phyloP scores from a whole-genome alignment of 768 basidiomycete species.

The Suillus paluster region DNA sequence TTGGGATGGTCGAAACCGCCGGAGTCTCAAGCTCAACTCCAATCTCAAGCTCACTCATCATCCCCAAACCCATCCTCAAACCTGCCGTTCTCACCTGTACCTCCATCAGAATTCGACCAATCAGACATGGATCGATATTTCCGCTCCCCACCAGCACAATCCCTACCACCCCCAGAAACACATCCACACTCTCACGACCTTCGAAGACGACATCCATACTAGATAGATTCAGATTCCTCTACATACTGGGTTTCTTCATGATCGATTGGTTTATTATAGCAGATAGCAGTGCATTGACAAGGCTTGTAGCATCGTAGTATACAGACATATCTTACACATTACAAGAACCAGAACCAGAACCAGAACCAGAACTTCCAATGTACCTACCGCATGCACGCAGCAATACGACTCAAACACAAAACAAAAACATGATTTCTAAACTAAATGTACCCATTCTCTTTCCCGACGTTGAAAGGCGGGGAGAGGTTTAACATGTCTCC shows the following conservation, averaged over 20 bases:
- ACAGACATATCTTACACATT: constrained; percentile 3
- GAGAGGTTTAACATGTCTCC: constrained; percentile 34
- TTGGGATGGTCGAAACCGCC: constrained; percentile 45
- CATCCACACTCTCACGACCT: constrained; percentile 25
- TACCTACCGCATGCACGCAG: not conserved
- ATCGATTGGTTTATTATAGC: not conserved
- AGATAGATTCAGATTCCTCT: too few relatives aligned
- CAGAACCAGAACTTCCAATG: not conserved
- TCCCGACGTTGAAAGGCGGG: constrained; percentile 33
- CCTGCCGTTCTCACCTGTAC: constrained; percentile 37
- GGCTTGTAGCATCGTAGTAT: constrained; percentile 4
- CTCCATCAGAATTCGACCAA: constrained; percentile 63
- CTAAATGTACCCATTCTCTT: constrained; percentile 10
- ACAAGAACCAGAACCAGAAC: not conserved
- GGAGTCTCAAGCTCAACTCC: too few relatives aligned
- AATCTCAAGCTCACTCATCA: too few relatives aligned
- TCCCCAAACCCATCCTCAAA: constrained; percentile 11
- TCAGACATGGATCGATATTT: constrained; percentile 82
- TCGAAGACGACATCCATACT: constrained; percentile 25
- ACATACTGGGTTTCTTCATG: too few relatives aligned
- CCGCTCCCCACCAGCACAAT: constrained; percentile 28
- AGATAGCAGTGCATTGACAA: not conserved
- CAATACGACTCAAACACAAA: not conserved
- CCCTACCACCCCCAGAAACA: not conserved
- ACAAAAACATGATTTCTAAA: not conserved